These are phyloP conservation scores for Tuber indicum DNA, from an alignment of 495 filamentous ascomycete genomes.

Conservation along the genomic window DNA sequence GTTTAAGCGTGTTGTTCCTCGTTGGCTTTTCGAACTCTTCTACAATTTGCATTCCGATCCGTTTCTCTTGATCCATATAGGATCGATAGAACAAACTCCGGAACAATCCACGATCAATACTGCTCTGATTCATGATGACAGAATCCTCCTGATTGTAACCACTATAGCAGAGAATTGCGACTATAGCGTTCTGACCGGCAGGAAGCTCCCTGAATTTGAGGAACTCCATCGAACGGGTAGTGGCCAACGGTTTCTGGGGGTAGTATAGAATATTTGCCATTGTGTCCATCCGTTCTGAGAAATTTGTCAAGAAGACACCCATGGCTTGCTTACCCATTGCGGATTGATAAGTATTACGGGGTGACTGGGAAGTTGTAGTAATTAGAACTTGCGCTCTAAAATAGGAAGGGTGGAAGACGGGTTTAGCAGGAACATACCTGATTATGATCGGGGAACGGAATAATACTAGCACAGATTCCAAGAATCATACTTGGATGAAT, in stretches of 20 bases:
- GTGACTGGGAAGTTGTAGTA: constrained; percentile 53
- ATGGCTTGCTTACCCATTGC: constrained; percentile 99
- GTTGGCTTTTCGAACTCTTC: constrained; percentile 93
- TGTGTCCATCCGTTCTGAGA: constrained; percentile 91
- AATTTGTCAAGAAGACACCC: constrained; percentile 97
- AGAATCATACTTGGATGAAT: constrained; percentile 99
- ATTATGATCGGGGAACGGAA: constrained; percentile 99
- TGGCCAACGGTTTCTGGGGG: constrained; percentile 93
- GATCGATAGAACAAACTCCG: constrained; percentile 95
- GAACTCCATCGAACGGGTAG: constrained; percentile 96
- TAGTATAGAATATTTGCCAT: constrained; percentile 99
- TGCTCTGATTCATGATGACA: constrained; percentile 99
- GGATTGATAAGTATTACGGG: constrained; percentile 97
- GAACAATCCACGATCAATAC: constrained; percentile 94
- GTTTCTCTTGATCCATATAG: constrained; percentile 93
- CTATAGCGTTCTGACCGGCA: constrained; percentile 96
- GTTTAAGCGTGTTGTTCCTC: constrained; percentile 72
- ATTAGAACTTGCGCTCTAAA: constrained; percentile 18
- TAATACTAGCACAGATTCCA: constrained; percentile 96
- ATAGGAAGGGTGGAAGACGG: neutral
- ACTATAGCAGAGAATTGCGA: constrained; percentile 92
- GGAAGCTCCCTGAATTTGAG: constrained; percentile 95
- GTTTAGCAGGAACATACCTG: constrained; percentile 50
- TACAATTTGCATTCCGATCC: constrained; percentile 77
- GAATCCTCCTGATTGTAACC: constrained; percentile 99